Conservation (phyloP, 75 land plant species). For the Cunninghamia lanceolata region DNA sequence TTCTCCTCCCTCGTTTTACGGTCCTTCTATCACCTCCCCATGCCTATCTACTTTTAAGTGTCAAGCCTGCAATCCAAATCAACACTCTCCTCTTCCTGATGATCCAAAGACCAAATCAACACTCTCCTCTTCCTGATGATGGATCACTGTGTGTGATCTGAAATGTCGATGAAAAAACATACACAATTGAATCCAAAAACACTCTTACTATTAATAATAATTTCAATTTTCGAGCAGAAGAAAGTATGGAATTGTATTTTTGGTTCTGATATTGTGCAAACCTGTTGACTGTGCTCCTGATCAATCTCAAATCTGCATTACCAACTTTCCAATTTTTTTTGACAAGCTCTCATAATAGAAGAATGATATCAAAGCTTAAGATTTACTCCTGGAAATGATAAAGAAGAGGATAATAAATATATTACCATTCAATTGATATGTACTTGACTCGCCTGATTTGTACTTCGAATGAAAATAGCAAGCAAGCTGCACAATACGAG, state of each 20-base stretch:
- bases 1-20: too few relatives aligned
- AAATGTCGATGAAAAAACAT: too few relatives aligned
- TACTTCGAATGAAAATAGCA: slow-evolving; percentile 76
- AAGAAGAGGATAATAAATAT: not conserved
- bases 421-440: slow-evolving; percentile 69
- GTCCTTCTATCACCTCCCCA: too few relatives aligned
- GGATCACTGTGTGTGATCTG: too few relatives aligned
- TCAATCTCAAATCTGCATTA: not conserved
- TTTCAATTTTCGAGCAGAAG: not conserved
- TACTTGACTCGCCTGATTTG: slow-evolving; percentile 61
- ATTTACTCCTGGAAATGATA: not conserved
- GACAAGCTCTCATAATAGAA: not conserved
- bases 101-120: too few relatives aligned
- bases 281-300: not conserved
- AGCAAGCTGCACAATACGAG: slow-evolving; percentile 51
- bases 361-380: not conserved
- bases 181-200: too few relatives aligned
- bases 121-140: too few relatives aligned
- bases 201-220: too few relatives aligned
- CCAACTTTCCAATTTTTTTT: not conserved
- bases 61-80: too few relatives aligned
- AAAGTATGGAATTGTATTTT: not conserved
- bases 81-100: too few relatives aligned
- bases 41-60: too few relatives aligned
- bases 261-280: not conserved